Evolutionary conservation across 2,329 filamentous ascomycete genomes (phyloP).

Genomic region (Aspergillus nomiae): DNA sequence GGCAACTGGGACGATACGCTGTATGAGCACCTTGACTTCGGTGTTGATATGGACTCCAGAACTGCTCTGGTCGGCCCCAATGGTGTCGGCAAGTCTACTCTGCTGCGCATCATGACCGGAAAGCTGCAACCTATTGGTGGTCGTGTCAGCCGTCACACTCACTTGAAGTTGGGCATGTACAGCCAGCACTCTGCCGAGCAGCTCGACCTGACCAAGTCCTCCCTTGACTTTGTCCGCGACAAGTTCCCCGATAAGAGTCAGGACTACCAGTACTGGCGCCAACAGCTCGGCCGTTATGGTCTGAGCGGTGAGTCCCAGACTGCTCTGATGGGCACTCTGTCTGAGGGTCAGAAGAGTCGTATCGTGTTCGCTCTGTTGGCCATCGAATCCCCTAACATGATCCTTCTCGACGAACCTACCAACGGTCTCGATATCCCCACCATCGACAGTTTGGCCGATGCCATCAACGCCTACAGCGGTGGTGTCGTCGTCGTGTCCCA

Average conservation of each 20-base stretch:
- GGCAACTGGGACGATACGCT: conserved; percentile 86
- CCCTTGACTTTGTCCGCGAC: conserved; percentile 95
- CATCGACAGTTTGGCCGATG: conserved; percentile 95
- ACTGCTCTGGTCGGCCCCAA: conserved; percentile 96
- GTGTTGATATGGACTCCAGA: conserved; percentile 99
- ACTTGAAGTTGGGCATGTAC: conserved; percentile 98
- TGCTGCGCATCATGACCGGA: conserved; percentile 94
- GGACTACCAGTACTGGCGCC: conserved; percentile 99
- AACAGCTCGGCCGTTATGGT: conserved; percentile 94
- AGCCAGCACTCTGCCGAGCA: conserved; percentile 98
- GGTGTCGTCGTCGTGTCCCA: conserved; percentile 98
- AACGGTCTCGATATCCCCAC: conserved; percentile 99
- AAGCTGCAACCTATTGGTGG: conserved; percentile 84
- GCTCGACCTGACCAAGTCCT: conserved; percentile 96
- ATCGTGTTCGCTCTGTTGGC: conserved; percentile 96
- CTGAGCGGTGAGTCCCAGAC: conserved; percentile 92
- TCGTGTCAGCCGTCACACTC: conserved; percentile 85
- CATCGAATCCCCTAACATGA: conserved; percentile 96
- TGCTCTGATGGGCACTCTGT: conserved; percentile 94
- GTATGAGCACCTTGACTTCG: conserved; percentile 94
- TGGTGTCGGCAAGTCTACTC: conserved; percentile 97
- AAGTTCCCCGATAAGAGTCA: conserved; percentile 88
- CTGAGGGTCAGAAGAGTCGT: conserved; percentile 95
- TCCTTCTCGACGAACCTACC: conserved; percentile 96
- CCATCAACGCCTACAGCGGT: conserved; percentile 93